A percentile compares a stretch with the other conserved stretches of the same genome.
These are phyloP conservation scores for Phytophthora pini DNA, from an alignment of 352 stramenopile genomes.

Conservation along the genomic window DNA sequence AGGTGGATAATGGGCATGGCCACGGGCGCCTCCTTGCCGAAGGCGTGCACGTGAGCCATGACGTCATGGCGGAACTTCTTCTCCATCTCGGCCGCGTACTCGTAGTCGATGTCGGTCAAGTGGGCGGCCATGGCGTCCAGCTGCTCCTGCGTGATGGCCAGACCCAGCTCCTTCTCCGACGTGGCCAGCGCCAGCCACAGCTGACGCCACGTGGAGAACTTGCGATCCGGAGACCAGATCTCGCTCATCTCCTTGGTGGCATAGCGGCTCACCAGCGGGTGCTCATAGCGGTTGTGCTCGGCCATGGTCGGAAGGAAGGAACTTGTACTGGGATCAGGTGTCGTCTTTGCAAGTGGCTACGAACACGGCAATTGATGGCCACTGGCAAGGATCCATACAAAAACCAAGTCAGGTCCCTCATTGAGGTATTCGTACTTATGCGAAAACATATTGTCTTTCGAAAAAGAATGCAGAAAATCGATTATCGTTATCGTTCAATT, in stretches of 20 bases:
- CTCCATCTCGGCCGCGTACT: slow-evolving; percentile 97
- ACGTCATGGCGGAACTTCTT: slow-evolving; percentile 99
- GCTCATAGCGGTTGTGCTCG: slow-evolving; percentile 87
- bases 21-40: slow-evolving; percentile 95
- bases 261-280: slow-evolving; percentile 94
- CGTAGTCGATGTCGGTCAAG: slow-evolving; percentile 98
- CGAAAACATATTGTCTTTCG: no score
- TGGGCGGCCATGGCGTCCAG: slow-evolving; percentile 96
- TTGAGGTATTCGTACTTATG: neutral
- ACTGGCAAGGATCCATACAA: neutral
- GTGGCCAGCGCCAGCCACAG: slow-evolving; percentile 98
- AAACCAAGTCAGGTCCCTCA: neutral
- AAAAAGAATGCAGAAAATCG: no score
- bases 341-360: slow-evolving; percentile 21
- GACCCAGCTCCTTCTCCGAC: slow-evolving; percentile 97
- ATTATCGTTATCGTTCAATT: no score
- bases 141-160: slow-evolving; percentile 98
- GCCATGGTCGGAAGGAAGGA: slow-evolving; percentile 15
- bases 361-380: neutral
- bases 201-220: slow-evolving; percentile 99
- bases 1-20: slow-evolving; percentile 99
- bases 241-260: slow-evolving; percentile 99
- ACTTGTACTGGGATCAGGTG: neutral
- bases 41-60: slow-evolving; percentile 99
- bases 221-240: slow-evolving; percentile 98